Evolutionary conservation across 768 basidiomycete genomes (phyloP), one percentile per base, ranked within the genome.

Genomic region (Plicaturopsis crispa): DNA sequence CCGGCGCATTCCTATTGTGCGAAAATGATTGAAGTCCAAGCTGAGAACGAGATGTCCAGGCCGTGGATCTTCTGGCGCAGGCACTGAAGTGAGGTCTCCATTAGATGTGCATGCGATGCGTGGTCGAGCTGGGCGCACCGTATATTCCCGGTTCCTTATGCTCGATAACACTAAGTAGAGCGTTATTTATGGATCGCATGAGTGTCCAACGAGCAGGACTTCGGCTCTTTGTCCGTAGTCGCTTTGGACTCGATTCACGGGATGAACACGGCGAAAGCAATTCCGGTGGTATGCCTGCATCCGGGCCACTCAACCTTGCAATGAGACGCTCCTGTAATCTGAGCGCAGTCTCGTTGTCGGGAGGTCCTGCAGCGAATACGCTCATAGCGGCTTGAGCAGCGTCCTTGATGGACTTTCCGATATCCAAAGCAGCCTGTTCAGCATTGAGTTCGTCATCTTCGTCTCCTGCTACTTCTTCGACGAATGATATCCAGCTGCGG

Each of bases 11-110:
- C 94, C 94, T 40, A 94, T 91, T 18, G 96, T 94, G 19, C 93
- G 79, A 67, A 99, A 99, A 56, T 94, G 91, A 50, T 90, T 93
- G 53, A 99, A 99, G 53, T 90, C 89, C 10, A 99, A 63, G 57
- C 90, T 84, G 26, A 76, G 81, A 24, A 96, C 80, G 52, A 84
- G 85, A 43, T 84, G 75, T 37, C 85, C 82, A 21, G 87, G 79
- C 39, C 79, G 72, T 38, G 84, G 73, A 55, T 86, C 85, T 43
- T 74, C 63, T 14, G 80, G 68, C 3, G 69, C 70, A 26, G 84
- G 84, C 31, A 88, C 84, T 86, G 46, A 3, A 33, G 14, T 43
- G 31, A 43, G 10, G 8, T 28, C 14, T 28, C 8, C 8, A 14
- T 14, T 28, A 28, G 14, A 8, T 8, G 14, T 24, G 18, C 26